A percentile compares a stretch with the other conserved stretches of the same genome.
Conservation (phyloP, 2,329 filamentous ascomycete genomes). For the Zasmidium cellare region DNA sequence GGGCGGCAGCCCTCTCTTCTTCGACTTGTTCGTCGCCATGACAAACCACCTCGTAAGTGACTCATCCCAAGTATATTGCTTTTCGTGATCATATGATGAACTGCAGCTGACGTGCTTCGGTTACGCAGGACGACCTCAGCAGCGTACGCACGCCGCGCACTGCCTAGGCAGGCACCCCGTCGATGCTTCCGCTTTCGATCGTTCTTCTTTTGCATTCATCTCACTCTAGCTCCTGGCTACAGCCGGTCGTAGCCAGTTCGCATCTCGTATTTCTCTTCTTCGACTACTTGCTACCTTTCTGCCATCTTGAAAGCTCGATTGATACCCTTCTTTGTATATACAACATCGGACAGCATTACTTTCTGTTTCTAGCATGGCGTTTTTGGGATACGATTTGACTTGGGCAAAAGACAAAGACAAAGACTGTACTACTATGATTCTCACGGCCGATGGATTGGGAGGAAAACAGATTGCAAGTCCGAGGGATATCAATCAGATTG, state of each 20-base stretch:
- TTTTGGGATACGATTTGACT: neutral
- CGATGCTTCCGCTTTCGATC: neutral
- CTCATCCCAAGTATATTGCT: slow-evolving; percentile 33
- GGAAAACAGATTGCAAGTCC: slow-evolving; percentile 2
- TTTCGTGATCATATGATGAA: neutral
- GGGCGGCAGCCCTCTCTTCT: slow-evolving; percentile 78
- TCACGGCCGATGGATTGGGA: neutral
- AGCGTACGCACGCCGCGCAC: slow-evolving; percentile 19
- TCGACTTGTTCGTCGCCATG: slow-evolving; percentile 89
- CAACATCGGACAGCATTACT: slow-evolving; percentile 2
- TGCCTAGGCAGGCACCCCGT: neutral
- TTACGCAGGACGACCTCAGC: slow-evolving; percentile 29
- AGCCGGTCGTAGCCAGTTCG: slow-evolving; percentile 15
- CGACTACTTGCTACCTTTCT: neutral
- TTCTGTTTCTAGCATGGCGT: slow-evolving; percentile 19
- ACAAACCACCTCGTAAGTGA: slow-evolving; percentile 78
- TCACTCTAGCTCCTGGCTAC: slow-evolving; percentile 15
- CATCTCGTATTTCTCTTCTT: slow-evolving; percentile 8
- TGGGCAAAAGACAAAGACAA: slow-evolving; percentile 2
- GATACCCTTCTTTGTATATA: slow-evolving; percentile 25
- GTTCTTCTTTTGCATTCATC: slow-evolving; percentile 3
- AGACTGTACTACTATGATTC: slow-evolving; percentile 7
- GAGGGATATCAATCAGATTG: slow-evolving; percentile 5
- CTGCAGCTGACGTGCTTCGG: neutral
- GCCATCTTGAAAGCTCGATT: slow-evolving; percentile 1